phyloP scores from a whole-genome alignment of 2,329 filamentous ascomycete species.

The Cercospora sp. region DNA sequence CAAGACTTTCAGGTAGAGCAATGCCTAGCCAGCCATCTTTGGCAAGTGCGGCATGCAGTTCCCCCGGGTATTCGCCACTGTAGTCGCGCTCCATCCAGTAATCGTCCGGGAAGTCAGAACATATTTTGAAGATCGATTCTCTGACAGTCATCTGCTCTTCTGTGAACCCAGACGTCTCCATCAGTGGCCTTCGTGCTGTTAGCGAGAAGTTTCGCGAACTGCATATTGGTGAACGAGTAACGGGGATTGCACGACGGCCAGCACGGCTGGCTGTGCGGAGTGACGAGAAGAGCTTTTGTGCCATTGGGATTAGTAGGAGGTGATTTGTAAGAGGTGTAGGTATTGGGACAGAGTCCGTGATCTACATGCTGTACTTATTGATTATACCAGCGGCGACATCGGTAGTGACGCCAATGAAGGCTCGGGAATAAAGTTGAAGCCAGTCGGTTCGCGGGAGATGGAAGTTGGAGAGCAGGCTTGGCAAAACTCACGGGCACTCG shows the following conservation, averaged over 20 bases:
- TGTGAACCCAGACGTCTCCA: constrained; percentile 72
- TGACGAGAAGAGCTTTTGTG: constrained; percentile 25
- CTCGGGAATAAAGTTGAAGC: constrained; percentile 9
- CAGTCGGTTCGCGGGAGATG: not conserved
- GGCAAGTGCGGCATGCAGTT: constrained; percentile 72
- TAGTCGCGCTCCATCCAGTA: constrained; percentile 79
- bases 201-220: constrained; percentile 38
- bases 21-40: constrained; percentile 80
- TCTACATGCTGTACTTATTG: not conserved
- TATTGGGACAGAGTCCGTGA: not conserved
- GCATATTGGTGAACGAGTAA: constrained; percentile 23
- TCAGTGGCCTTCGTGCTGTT: constrained; percentile 49
- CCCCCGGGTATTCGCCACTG: constrained; percentile 67
- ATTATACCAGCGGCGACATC: constrained; percentile 3
- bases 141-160: constrained; percentile 72
- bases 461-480: not conserved
- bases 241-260: not conserved
- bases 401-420: constrained; percentile 4
- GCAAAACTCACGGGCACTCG: not conserved
- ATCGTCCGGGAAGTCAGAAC: constrained; percentile 68
- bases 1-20: constrained; percentile 71
- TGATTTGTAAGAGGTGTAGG: not conserved
- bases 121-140: constrained; percentile 68
- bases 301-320: constrained; percentile 17
- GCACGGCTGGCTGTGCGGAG: constrained; percentile 20